A percentile compares a stretch with the other conserved stretches of the same genome.
Conservation (phyloP, 208 protist genomes). For the Angomonas deanei region DNA sequence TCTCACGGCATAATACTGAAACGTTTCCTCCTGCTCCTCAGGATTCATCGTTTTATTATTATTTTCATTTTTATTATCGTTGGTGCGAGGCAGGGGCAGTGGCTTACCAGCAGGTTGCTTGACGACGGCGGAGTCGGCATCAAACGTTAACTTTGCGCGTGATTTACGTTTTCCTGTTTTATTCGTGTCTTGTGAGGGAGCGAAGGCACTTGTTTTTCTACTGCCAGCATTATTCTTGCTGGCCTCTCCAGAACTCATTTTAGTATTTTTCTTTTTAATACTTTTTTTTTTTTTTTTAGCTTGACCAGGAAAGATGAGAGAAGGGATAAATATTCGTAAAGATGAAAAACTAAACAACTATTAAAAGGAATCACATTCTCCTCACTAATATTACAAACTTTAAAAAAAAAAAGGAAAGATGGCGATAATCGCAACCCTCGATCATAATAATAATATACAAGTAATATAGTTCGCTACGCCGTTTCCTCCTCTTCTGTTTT, state of each 20-base stretch:
- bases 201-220: slow-evolving; percentile 7
- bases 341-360: too few relatives aligned
- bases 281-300: too few relatives aligned
- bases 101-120: background rate
- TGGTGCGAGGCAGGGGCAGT: background rate
- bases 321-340: too few relatives aligned
- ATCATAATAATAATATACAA: too few relatives aligned
- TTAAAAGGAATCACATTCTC: too few relatives aligned
- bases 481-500: background rate
- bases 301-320: too few relatives aligned
- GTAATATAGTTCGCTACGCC: background rate
- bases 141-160: slow-evolving; percentile 4
- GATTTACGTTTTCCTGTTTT: background rate
- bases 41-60: slow-evolving; percentile 3
- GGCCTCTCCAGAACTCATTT: background rate
- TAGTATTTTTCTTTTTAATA: too few relatives aligned
- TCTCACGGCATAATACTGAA: slow-evolving; percentile 49
- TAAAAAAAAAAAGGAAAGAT: too few relatives aligned
- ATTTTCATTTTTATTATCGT: background rate
- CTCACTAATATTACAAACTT: too few relatives aligned
- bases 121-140: background rate
- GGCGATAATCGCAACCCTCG: too few relatives aligned
- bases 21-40: slow-evolving; percentile 20
- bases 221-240: background rate
- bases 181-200: slow-evolving; percentile 1